Evolutionary conservation across 1,284 basidiomycete species (phyloP).

Genomic region (Austroboletus novae-zelandiae): DNA sequence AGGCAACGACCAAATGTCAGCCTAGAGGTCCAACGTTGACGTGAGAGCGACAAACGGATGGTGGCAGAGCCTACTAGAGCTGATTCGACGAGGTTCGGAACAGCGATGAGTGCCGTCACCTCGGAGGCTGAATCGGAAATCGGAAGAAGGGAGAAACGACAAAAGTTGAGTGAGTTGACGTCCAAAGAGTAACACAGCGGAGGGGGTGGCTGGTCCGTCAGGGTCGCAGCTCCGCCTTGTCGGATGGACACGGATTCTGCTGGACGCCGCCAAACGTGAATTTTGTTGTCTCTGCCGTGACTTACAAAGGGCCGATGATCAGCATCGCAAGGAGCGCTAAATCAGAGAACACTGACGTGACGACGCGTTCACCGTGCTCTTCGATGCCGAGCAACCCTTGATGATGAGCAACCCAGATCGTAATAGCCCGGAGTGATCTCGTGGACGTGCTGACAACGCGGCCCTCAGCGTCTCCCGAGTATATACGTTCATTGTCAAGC

Average conservation of each 20-base stretch:
- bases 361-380: slow-evolving; percentile 61
- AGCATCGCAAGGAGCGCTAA: not conserved
- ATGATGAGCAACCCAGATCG: slow-evolving; percentile 76
- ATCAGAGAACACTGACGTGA: slow-evolving; percentile 61
- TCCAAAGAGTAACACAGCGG: slow-evolving; percentile 65
- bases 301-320: slow-evolving; percentile 31
- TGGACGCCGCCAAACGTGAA: slow-evolving; percentile 41
- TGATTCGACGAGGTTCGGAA: slow-evolving; percentile 87
- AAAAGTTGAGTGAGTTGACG: slow-evolving; percentile 89
- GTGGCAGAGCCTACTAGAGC: slow-evolving; percentile 55
- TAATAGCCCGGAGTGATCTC: slow-evolving; percentile 63
- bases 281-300: slow-evolving; percentile 83
- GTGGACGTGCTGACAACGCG: slow-evolving; percentile 72
- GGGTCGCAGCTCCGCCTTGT: slow-evolving; percentile 55
- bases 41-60: not conserved
- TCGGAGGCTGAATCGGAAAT: slow-evolving; percentile 9
- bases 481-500: slow-evolving; percentile 69
- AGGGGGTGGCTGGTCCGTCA: slow-evolving; percentile 50
- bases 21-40: slow-evolving; percentile 40
- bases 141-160: slow-evolving; percentile 66
- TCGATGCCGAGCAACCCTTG: slow-evolving; percentile 74
- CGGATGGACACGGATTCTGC: slow-evolving; percentile 41
- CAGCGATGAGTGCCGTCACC: slow-evolving; percentile 58
- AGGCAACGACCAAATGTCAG: slow-evolving; percentile 78
- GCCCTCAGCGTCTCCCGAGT: slow-evolving; percentile 79